These are phyloP conservation scores for Pyricularia pennisetigena DNA, from an alignment of 2,329 filamentous ascomycete genomes.

Conservation along the genomic window DNA sequence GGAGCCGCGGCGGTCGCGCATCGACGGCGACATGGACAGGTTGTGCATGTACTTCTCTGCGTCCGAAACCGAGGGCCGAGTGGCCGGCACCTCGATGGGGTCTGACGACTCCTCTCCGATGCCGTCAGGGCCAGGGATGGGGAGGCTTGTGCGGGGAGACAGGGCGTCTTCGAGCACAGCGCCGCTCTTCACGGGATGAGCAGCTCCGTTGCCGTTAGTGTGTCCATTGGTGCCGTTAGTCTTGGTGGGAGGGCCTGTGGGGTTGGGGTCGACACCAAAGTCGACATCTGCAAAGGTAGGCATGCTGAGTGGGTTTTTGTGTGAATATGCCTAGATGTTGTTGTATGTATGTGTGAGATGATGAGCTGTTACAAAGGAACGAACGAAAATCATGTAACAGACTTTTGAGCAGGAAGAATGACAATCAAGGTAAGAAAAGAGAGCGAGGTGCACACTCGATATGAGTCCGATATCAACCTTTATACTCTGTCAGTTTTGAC, in stretches of 20 bases:
- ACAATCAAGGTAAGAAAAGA: neutral
- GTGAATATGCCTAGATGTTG: neutral
- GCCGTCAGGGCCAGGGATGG: constrained; percentile 26
- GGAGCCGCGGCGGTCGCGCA: constrained; percentile 56
- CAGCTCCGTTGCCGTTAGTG: neutral
- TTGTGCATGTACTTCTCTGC: constrained; percentile 63
- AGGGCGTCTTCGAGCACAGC: neutral
- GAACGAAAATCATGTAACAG: neutral
- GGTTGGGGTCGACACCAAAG: neutral
- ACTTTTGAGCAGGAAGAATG: neutral
- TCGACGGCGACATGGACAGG: constrained; percentile 56
- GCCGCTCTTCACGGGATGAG: neutral
- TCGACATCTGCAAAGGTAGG: neutral
- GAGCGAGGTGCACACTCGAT: neutral
- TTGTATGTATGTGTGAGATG: neutral
- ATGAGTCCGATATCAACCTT: neutral
- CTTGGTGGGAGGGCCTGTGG: neutral
- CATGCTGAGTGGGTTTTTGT: neutral
- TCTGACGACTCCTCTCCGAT: constrained; percentile 21
- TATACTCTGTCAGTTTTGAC: neutral
- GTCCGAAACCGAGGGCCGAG: constrained; percentile 58
- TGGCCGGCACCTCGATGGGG: constrained; percentile 60
- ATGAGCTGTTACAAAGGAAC: neutral
- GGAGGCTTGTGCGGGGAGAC: constrained; percentile 14
- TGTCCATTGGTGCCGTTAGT: neutral